phyloP scores from a whole-genome alignment of 768 basidiomycete genomes.

The Asterophora lycoperdoides region DNA sequence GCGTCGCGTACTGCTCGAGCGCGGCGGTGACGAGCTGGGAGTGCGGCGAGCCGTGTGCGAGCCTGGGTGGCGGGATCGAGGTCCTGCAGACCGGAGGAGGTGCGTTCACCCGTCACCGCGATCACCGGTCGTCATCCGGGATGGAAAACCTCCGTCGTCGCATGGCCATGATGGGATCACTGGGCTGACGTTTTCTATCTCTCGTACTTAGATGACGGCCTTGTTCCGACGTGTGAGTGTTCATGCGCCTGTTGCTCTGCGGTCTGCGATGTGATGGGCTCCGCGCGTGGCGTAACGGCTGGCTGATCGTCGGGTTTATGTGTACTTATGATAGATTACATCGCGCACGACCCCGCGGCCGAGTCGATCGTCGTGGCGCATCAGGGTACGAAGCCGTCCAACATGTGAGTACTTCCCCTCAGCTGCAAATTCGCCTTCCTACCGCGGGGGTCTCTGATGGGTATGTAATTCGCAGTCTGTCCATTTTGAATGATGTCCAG shows the following conservation, averaged over 20 bases:
- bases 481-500: slow-evolving; percentile 33
- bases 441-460: no score
- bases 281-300: no score
- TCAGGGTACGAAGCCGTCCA: slow-evolving; percentile 33
- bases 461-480: slow-evolving; percentile 19
- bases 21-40: slow-evolving; percentile 27
- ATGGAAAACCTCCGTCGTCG: no score
- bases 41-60: slow-evolving; percentile 32
- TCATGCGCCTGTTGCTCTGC: no score
- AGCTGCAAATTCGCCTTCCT: no score
- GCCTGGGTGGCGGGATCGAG: slow-evolving; percentile 21
- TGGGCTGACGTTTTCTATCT: not conserved
- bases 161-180: not conserved
- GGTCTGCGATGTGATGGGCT: no score
- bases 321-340: slow-evolving; percentile 26
- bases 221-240: slow-evolving; percentile 12
- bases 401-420: slow-evolving; percentile 25
- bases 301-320: not conserved
- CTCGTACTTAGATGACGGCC: slow-evolving; percentile 4
- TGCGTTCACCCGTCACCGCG: slow-evolving; percentile 14
- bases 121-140: not conserved
- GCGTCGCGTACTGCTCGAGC: slow-evolving; percentile 34
- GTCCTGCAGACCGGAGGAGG: slow-evolving; percentile 31
- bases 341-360: slow-evolving; percentile 31
- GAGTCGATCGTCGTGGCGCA: slow-evolving; percentile 38